A percentile compares a stretch with the other conserved stretches of the same genome.
Evolutionary conservation across 169 alveolate species (phyloP).

Genomic region (Plasmodium knowlesi): DNA sequence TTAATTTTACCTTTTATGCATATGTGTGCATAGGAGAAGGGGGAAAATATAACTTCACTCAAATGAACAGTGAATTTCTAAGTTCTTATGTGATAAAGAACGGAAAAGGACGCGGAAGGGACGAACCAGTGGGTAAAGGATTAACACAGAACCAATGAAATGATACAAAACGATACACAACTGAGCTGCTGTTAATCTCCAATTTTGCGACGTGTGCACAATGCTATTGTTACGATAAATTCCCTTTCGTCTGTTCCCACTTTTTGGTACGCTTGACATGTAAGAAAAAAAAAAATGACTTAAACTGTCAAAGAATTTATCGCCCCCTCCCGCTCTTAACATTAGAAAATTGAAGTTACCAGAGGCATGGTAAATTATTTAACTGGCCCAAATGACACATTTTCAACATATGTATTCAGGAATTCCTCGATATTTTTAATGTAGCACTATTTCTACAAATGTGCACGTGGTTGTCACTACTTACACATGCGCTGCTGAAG

Average conservation of each 20-base stretch:
- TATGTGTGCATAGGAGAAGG: slow-evolving; percentile 14
- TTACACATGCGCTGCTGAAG: not conserved
- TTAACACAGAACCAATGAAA: not conserved
- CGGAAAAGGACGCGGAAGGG: not conserved
- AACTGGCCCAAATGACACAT: not conserved
- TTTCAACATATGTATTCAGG: not conserved
- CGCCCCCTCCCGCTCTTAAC: not conserved
- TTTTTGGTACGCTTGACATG: not conserved
- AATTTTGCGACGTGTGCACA: not conserved
- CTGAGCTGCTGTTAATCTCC: not conserved
- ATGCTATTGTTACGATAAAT: not conserved
- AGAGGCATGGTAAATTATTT: not conserved
- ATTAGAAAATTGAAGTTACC: not conserved
- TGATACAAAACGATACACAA: not conserved
- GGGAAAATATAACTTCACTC: not conserved
- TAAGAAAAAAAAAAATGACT: not conserved
- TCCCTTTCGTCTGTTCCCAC: not conserved
- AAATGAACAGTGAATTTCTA: not conserved
- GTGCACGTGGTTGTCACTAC: not conserved
- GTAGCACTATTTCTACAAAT: not conserved
- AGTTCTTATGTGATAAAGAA: not conserved
- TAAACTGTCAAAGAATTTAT: not conserved
- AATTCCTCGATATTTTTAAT: not conserved
- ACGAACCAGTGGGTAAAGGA: not conserved
- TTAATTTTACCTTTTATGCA: slow-evolving; percentile 15